Base-by-base conservation (phyloP, 495 filamentous ascomycete species). In the Delitschia confertaspora region DNA sequence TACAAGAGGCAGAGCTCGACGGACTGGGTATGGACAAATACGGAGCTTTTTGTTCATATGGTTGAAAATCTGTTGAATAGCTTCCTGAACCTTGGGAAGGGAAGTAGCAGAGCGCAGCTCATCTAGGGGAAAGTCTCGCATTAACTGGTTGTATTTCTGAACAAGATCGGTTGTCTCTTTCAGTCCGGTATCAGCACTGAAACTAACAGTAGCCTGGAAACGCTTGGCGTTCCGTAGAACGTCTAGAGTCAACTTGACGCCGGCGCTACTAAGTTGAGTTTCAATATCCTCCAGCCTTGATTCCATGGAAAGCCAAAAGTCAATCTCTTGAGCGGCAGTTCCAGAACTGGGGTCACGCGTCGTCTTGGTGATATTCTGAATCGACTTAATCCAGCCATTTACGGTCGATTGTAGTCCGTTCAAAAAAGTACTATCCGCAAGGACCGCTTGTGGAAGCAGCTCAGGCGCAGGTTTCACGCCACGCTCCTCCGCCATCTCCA, bases 261-360 rank as follows among this genome's bases (percentile, higher is more conserved):
- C 91, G 34, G 93, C 85, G 49, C 87, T 83, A 37, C 79, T 71
- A 26, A 95, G 69, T 59, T 96, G 88, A 22, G 71, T 74, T 60
- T 95, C 89, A 46, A 99, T 93, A 9, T 79, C 79, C 53, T 95
- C 88, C 32, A 99, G 62, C 2, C 85, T 82, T 30, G 78, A 81
- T 59, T 99, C 91, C 80, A 96, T 93, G 1, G 85, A 86, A 29
- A 96, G 64, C 91, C 91, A 99, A 55, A 95, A 99, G 57, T 95
- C 95, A 56, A 96, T 93, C 60, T 99, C 91, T 60, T 95, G 93
- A 14, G 82, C 85, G 8, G 91, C 93, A 23, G 85, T 91, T 5
- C 87, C 86, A 33, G 83, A 87, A 22, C 81, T 78, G 4, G 85
- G 80, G 55, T 96, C 91, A 50, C 87, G 75, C 24, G 86, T 83